Conservation (phyloP, 2,329 filamentous ascomycete species). For the Drechmeria coniospora region DNA sequence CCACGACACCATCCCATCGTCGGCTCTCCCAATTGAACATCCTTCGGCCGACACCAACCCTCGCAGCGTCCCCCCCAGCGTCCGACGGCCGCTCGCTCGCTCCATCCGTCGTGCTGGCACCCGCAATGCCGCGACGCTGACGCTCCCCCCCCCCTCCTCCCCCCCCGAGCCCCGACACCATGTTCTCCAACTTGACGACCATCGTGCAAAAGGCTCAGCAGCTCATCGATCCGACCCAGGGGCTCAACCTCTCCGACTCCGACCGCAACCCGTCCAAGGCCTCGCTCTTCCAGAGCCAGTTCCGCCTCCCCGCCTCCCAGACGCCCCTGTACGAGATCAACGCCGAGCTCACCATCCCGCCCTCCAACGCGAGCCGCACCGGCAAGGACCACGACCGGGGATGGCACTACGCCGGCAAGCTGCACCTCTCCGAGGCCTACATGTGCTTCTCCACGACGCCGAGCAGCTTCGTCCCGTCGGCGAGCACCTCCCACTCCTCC, state of each 20-base stretch:
- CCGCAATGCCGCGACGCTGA: conserved; percentile 26
- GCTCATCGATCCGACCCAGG: conserved; percentile 78
- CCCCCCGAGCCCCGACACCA: conserved; percentile 18
- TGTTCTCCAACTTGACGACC: conserved; percentile 51
- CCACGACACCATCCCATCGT: too few relatives aligned
- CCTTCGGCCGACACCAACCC: too few relatives aligned
- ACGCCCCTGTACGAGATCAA: conserved; percentile 92
- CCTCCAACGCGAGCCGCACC: conserved; percentile 51
- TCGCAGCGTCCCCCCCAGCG: not conserved
- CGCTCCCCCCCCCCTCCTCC: conserved; percentile 3
- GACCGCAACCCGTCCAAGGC: conserved; percentile 81
- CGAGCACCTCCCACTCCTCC: conserved; percentile 65
- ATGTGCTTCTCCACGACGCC: conserved; percentile 94
- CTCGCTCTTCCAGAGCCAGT: conserved; percentile 87
- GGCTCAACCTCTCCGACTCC: conserved; percentile 54
- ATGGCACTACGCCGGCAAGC: conserved; percentile 80
- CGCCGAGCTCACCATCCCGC: conserved; percentile 80
- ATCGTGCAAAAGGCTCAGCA: conserved; percentile 94
- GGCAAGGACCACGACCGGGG: conserved; percentile 58
- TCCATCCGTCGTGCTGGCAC: conserved; percentile 2
- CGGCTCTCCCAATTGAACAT: too few relatives aligned
- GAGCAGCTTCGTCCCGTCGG: conserved; percentile 68
- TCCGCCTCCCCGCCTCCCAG: conserved; percentile 83
- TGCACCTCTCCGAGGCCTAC: conserved; percentile 87
- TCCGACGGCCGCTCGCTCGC: conserved; percentile 5